Percentiles rank a stretch among this genome's conserved stretches.
Evolutionary conservation across 768 basidiomycete genomes (phyloP).

Genomic region (Rhodocollybia butyracea): DNA sequence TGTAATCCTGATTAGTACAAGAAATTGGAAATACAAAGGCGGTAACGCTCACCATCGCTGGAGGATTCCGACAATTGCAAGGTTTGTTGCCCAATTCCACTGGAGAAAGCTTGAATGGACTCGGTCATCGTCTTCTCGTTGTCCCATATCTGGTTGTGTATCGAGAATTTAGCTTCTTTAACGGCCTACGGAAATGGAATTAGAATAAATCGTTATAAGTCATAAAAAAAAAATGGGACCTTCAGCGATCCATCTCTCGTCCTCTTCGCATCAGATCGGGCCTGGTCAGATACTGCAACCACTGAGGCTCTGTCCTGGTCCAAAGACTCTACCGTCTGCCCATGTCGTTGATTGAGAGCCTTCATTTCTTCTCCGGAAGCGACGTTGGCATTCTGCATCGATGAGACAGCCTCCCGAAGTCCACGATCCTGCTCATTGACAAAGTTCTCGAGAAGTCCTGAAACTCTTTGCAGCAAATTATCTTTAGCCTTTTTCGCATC

Average conservation of each 20-base stretch:
- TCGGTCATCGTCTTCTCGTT: conserved; percentile 42
- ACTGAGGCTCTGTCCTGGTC: conserved; percentile 40
- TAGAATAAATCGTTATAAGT: not conserved
- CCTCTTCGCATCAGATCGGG: conserved; percentile 48
- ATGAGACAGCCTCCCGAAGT: conserved; percentile 53
- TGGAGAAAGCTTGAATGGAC: conserved; percentile 49
- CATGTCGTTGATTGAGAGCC: conserved; percentile 47
- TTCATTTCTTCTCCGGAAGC: conserved; percentile 50
- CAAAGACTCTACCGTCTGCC: conserved; percentile 38
- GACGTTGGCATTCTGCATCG: conserved; percentile 52
- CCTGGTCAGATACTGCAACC: conserved; percentile 37
- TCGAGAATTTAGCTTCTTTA: conserved; percentile 31
- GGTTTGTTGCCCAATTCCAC: conserved; percentile 47
- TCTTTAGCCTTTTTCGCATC: conserved; percentile 68
- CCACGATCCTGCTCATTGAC: conserved; percentile 64
- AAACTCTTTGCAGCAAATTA: conserved; percentile 73
- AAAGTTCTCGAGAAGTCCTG: conserved; percentile 68
- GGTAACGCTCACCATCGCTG: conserved; percentile 36
- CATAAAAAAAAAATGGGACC: conserved; percentile 29
- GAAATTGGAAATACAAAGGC: not conserved
- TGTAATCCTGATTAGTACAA: not conserved
- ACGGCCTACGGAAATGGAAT: conserved; percentile 32
- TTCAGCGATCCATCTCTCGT: conserved; percentile 57
- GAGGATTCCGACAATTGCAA: conserved; percentile 41
- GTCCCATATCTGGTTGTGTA: conserved; percentile 40